Evolutionary conservation across 192 early-diverging fungal genomes (phyloP), one percentile per base, ranked within the genome.

Genomic region (Glomus cerebriforme): DNA sequence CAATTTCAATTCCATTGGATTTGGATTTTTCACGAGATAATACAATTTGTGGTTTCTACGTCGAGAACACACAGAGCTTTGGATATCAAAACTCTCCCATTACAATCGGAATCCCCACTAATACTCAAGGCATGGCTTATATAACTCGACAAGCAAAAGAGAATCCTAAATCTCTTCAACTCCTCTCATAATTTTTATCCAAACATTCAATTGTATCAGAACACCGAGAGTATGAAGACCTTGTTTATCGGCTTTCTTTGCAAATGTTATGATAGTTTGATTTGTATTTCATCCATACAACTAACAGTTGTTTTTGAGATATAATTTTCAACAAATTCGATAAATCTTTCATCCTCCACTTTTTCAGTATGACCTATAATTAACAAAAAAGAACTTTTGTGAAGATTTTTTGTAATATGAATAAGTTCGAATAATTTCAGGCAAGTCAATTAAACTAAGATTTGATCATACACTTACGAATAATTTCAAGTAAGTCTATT

Each of bases 401-500:
- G 3, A 24, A 26, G 12, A 49, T 45, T 26, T 1, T 2, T 19
- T 0, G 3, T 19, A 70, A 65, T n/a, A n/a, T n/a, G n/a, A n/a
- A n/a, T n/a, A n/a, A n/a, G n/a, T n/a, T n/a, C 85, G 81, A 29
- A 90, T 90, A 77, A 90, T 90, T 26, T 89, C 89, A 0, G 89
- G 89, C 68, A 90, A 78, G 76, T 90, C 89, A 62, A 90, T 90
- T 15, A 31, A 29, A 31, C 7, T 31, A 13, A 15, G 10, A 17
- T 31, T 2, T 9, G 4, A 34, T 32, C n/a, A 15, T 35, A 31
- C 86, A 84, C 67, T 76, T 84, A 32, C 86, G 81, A 31, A 90
- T 91, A 75, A 91, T 91, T 26, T 89, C 89, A 0, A 89, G 89
- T 64, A 90, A 79, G 77, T 90, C 89, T 66, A 91, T 90, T 68